Base-by-base conservation (phyloP, 1,139 yeast species). In the Candida mesenterica region DNA sequence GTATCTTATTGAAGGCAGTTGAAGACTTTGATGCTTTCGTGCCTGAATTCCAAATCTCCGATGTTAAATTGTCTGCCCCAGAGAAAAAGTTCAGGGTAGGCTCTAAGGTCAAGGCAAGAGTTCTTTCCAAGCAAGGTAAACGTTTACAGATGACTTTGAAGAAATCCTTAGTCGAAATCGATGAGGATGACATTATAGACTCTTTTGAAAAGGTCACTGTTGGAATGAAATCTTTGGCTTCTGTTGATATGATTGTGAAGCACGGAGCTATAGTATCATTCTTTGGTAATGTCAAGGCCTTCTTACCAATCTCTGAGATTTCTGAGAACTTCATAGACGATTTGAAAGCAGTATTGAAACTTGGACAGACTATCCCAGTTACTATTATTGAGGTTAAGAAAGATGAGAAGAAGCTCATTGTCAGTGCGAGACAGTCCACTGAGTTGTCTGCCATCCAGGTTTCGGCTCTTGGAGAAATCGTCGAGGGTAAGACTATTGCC, bases 31-130 rank as follows among this genome's bases (percentile, higher is more conserved):
- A 75, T 37, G 98, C 89, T 3, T 65, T 75, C 46, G 97, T 87
- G 22, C 85, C 89, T 15, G 69, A 79, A 20, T 56, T 68, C 26
- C 96, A 90, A 50, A 77, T 92, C 60, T 82, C 95, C 46, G 99
- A 92, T 58, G 75, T 85, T 41, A 83, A 80, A 54, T 69, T 92
- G 44, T 79, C 81, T 5, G 83, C 89, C 54, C 98, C 98, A 4
- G 97, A 92, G 61, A 78, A 92, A 65, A 87, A 89, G 55, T 92
- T 81, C 70, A 87, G 86, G 59, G 77, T 78, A 33, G 97, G 96
- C 7, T 67, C 82, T 33, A 84, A 81, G 48, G 85, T 86, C 26
- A 84, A 75, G 52, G 95, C 84, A 42, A 78, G 96, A 61, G 77
- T 75, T 7, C 59, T 75, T 45, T 65, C 57, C 36, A 63, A 62